Evolutionary conservation across 1,284 basidiomycete species (phyloP).

Genomic region (Pascua guehoae): DNA sequence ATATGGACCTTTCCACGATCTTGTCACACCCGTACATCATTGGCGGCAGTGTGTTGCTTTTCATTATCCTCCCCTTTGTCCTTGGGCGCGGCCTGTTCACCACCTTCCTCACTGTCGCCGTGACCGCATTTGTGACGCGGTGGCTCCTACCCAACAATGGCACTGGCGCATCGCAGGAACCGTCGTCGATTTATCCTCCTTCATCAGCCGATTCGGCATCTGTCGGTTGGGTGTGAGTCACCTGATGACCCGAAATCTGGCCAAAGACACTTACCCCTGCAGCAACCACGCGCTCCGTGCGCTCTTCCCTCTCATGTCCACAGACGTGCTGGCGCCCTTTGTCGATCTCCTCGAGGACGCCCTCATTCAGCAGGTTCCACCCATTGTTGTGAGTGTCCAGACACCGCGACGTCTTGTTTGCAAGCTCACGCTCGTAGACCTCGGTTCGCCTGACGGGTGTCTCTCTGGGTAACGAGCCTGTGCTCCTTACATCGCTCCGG

Average conservation of each 20-base stretch:
- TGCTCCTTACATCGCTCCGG: constrained; percentile 42
- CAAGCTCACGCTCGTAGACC: constrained; percentile 11
- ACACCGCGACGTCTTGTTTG: background rate
- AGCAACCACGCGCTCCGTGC: constrained; percentile 45
- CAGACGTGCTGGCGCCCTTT: constrained; percentile 48
- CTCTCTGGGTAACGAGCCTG: constrained; percentile 40
- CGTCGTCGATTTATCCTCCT: background rate
- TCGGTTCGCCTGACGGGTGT: constrained; percentile 43
- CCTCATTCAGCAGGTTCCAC: constrained; percentile 44
- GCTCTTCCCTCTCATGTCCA: constrained; percentile 47
- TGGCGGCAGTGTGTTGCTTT: too few species aligned
- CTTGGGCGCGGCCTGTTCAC: background rate
- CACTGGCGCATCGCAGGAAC: too few species aligned
- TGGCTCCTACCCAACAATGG: background rate
- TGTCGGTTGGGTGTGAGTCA: constrained; percentile 17
- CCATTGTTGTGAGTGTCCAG: constrained; percentile 36
- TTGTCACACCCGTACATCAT: too few species aligned
- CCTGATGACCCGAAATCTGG: background rate
- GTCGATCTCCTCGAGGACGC: constrained; percentile 50
- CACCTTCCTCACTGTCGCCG: constrained; percentile 5
- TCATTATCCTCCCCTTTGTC: too few species aligned
- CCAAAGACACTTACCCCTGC: constrained; percentile 1
- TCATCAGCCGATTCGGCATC: constrained; percentile 3
- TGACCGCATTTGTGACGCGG: background rate
- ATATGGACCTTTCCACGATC: too few species aligned